phyloP scores from a whole-genome alignment of 768 basidiomycete genomes.

The Xanthoconium stramineum region DNA sequence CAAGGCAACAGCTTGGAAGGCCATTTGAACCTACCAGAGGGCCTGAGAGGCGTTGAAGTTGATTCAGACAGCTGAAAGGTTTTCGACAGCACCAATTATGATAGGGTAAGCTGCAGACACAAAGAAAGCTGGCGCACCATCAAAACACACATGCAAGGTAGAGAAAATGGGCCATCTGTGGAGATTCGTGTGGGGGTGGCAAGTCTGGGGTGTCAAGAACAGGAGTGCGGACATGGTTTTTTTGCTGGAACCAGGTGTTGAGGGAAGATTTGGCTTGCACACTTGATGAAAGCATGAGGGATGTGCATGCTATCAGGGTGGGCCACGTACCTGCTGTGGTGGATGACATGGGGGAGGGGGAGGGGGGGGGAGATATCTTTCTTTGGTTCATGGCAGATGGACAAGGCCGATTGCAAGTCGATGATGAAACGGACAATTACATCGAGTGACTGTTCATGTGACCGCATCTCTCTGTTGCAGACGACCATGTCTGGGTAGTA shows the following conservation, averaged over 20 bases:
- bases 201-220: constrained; percentile 17
- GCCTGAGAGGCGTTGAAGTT: too few relatives aligned
- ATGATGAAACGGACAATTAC: constrained; percentile 14
- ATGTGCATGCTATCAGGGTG: background rate
- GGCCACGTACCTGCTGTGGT: constrained; percentile 12
- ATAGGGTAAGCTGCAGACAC: too few relatives aligned
- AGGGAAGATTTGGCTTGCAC: constrained; percentile 38
- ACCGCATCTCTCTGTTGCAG: constrained; percentile 17
- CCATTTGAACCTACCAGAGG: too few relatives aligned
- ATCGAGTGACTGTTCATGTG: constrained; percentile 22
- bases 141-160: too few relatives aligned
- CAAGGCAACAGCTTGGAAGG: too few relatives aligned
- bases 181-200: constrained; percentile 33
- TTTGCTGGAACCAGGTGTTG: constrained; percentile 44
- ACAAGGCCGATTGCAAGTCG: background rate
- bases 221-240: constrained; percentile 20
- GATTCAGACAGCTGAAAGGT: too few relatives aligned
- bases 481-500: constrained; percentile 34
- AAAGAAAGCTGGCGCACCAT: too few relatives aligned
- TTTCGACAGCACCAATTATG: too few relatives aligned
- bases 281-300: constrained; percentile 19
- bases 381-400: constrained; percentile 8
- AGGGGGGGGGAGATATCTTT: constrained; percentile 6
- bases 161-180: constrained; percentile 19
- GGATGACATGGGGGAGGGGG: background rate